Base-by-base conservation (phyloP, 768 basidiomycete species). In the Serendipita sp. region DNA sequence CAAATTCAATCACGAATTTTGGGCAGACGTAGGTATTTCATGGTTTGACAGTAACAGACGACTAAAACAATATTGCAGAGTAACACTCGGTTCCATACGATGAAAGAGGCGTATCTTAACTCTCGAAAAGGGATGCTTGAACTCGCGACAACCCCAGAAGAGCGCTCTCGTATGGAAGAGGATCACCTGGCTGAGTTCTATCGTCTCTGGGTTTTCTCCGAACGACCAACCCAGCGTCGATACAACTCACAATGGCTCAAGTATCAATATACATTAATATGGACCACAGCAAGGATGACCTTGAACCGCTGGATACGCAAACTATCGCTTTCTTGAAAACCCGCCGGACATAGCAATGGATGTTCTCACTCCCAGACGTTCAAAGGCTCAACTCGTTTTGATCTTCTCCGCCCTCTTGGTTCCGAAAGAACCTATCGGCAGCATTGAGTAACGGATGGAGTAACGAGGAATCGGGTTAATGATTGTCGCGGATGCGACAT, bases 1-100 rank as follows among this genome's bases (percentile, higher is more conserved):
- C 70, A 77, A 82, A 28, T 84, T 87, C 70, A 85, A 90, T 67
- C 85, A 91, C 64, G 74, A 78, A 16, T 92, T 89, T 72, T 92
- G 90, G 90, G 73, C 82, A 63, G 85, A 91, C 64, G 90, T 91
- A 71, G 68, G 87, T 79, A n/a, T 11, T 11, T 47, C 44, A 47
- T 0, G 44, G 3, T 11, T 56, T 44, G 2, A 8, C 34, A 28
- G 44, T 41, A 30, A 34, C 18, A 69, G n/a, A 11, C 28, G 28
- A 23, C 36, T 44, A 48, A 51, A 18, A 38, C 10, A n/a, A 30
- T 30, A 48, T 32, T 66, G n/a, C 69, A 92, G 90, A 88, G 82
- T 71, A 92, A 92, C 71, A 77, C 79, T 8, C 84, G 89, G n/a
- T 91, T 90, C 71, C 83, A 88, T 70, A 77, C 79, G 7, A 88